A percentile compares a stretch with the other conserved stretches of the same genome.
phyloP scores from a whole-genome alignment of 2,329 filamentous ascomycete genomes.

The Scedosporium dehoogii region DNA sequence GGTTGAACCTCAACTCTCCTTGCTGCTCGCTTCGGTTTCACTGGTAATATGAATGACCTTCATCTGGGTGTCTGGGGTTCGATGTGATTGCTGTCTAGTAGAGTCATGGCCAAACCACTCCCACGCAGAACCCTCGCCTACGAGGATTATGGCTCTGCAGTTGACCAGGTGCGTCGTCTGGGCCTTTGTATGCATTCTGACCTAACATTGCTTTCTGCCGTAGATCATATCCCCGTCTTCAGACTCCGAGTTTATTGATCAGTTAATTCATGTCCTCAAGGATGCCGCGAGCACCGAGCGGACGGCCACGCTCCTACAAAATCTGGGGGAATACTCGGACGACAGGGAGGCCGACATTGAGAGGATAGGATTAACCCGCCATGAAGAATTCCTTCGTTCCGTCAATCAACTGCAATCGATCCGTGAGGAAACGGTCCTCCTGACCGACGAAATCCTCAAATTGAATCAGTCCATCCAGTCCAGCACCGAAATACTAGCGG shows the following conservation, averaged over 20 bases:
- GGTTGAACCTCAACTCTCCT: too few relatives aligned
- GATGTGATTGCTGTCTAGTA: background rate
- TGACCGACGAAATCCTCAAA: conserved; percentile 85
- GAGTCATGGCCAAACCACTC: conserved; percentile 20
- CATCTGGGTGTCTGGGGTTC: too few relatives aligned
- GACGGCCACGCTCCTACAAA: conserved; percentile 63
- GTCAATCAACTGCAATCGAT: conserved; percentile 91
- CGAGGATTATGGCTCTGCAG: conserved; percentile 36
- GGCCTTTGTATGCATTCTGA: conserved; percentile 12
- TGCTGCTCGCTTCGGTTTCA: too few relatives aligned
- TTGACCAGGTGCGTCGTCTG: conserved; percentile 29
- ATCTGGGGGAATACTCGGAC: conserved; percentile 64
- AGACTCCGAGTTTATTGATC: conserved; percentile 89
- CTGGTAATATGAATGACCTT: too few relatives aligned
- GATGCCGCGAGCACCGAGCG: conserved; percentile 73
- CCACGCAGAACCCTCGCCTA: conserved; percentile 33
- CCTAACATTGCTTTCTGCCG: conserved; percentile 9
- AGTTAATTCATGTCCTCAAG: conserved; percentile 86
- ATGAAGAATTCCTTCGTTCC: conserved; percentile 90
- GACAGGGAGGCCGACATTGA: conserved; percentile 89
- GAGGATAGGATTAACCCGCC: conserved; percentile 85
- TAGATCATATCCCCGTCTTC: conserved; percentile 89
- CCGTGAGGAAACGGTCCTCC: conserved; percentile 75
- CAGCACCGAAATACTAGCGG: conserved; percentile 87
- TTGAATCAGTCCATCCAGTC: conserved; percentile 91